phyloP scores from a whole-genome alignment of 208 protist genomes.

The Acanthamoeba royreba region DNA sequence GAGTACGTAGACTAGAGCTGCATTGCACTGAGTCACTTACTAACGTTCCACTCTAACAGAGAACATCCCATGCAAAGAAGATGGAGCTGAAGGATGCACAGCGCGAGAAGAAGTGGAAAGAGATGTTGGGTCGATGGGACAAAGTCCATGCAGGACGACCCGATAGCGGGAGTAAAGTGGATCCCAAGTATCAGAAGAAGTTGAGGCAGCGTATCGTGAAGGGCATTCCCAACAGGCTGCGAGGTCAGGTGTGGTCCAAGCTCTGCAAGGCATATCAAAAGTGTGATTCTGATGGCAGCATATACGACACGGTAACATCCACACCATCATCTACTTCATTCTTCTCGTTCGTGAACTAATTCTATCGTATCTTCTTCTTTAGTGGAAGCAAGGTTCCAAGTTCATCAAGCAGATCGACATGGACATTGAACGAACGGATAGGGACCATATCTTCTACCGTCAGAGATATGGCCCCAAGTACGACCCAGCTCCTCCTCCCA shows the following conservation, averaged over 20 bases:
- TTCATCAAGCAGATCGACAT: constrained; percentile 37
- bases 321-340: neutral
- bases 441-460: constrained; percentile 28
- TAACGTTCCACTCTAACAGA: neutral
- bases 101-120: constrained; percentile 18
- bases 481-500: neutral
- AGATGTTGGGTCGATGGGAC: neutral
- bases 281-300: neutral
- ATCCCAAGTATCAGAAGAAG: constrained; percentile 31
- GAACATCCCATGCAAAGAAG: neutral
- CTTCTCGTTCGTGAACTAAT: neutral
- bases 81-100: neutral
- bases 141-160: neutral
- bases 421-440: neutral
- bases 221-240: neutral
- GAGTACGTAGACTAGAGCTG: neutral
- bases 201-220: neutral
- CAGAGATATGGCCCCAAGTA: constrained; percentile 21
- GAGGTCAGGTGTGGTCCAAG: neutral
- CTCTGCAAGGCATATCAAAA: neutral
- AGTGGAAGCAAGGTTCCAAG: neutral
- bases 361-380: neutral
- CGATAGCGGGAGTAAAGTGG: neutral
- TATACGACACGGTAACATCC: neutral
- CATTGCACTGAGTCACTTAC: neutral